Evolutionary conservation across 352 stramenopile species (phyloP).

Genomic region (Phytopythium aichiense): DNA sequence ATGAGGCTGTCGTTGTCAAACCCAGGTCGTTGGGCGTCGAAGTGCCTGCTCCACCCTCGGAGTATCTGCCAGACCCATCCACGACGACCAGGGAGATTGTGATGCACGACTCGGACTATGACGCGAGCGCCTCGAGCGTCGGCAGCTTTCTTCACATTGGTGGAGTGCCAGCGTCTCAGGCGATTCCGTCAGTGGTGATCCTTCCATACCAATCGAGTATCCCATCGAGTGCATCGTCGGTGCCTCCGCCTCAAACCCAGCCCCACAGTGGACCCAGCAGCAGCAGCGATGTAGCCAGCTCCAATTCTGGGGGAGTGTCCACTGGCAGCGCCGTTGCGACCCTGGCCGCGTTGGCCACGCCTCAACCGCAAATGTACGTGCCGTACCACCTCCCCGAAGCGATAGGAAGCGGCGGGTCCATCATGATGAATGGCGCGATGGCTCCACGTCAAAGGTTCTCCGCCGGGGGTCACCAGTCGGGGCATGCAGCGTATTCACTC

Average conservation of each 20-base stretch:
- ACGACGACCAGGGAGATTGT: not conserved
- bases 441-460: not conserved
- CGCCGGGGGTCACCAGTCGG: conserved; percentile 3
- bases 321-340: conserved; percentile 13
- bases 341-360: conserved; percentile 10
- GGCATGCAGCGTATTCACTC: conserved; percentile 21
- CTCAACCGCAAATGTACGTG: conserved; percentile 5
- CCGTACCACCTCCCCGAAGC: conserved; percentile 1
- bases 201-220: conserved; percentile 17
- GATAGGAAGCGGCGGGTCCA: not conserved
- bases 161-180: conserved; percentile 6
- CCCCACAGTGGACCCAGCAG: not conserved
- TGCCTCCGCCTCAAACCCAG: not conserved
- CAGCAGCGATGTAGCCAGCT: not conserved
- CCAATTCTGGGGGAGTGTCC: not conserved
- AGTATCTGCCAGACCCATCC: not conserved
- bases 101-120: not conserved
- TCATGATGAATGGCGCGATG: not conserved
- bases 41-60: not conserved
- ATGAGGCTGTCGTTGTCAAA: conserved; percentile 20
- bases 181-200: conserved; percentile 28
- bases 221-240: not conserved
- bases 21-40: conserved; percentile 8
- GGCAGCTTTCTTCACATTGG: conserved; percentile 5
- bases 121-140: not conserved